Evolutionary conservation across 352 stramenopile genomes (phyloP).

Genomic region (Globisporangium irregulare): DNA sequence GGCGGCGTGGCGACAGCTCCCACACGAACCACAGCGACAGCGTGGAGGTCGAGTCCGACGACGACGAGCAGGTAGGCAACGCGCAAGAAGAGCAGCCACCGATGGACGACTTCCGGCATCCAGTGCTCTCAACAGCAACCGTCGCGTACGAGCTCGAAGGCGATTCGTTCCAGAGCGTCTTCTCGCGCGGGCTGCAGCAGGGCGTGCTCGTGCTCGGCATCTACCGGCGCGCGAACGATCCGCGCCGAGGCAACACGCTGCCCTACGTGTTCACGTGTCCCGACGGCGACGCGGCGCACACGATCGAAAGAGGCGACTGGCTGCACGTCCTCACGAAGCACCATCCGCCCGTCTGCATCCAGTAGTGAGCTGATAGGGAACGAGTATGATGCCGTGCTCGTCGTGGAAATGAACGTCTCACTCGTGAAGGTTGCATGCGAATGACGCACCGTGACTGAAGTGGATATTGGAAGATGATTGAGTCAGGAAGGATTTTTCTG

Average conservation of each 20-base stretch:
- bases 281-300: constrained; percentile 22
- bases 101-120: constrained; percentile 16
- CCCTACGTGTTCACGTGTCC: constrained; percentile 62
- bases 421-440: neutral
- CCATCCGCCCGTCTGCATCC: constrained; percentile 26
- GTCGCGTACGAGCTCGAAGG: constrained; percentile 32
- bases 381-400: neutral
- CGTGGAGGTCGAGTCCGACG: neutral
- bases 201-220: constrained; percentile 46
- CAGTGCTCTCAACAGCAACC: constrained; percentile 32
- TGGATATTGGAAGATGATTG: neutral
- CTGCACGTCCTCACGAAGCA: constrained; percentile 40
- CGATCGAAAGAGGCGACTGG: constrained; percentile 35
- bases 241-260: constrained; percentile 36
- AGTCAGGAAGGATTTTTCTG: neutral
- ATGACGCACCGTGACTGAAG: neutral
- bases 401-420: neutral
- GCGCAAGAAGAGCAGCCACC: constrained; percentile 13
- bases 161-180: constrained; percentile 37
- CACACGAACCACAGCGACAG: neutral
- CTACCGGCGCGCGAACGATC: constrained; percentile 37
- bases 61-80: constrained; percentile 1
- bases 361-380: constrained; percentile 13
- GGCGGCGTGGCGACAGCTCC: neutral
- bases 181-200: constrained; percentile 35